Evolutionary conservation across 805 yeast genomes (phyloP).

Genomic region (Schwanniomyces polymorphus): DNA sequence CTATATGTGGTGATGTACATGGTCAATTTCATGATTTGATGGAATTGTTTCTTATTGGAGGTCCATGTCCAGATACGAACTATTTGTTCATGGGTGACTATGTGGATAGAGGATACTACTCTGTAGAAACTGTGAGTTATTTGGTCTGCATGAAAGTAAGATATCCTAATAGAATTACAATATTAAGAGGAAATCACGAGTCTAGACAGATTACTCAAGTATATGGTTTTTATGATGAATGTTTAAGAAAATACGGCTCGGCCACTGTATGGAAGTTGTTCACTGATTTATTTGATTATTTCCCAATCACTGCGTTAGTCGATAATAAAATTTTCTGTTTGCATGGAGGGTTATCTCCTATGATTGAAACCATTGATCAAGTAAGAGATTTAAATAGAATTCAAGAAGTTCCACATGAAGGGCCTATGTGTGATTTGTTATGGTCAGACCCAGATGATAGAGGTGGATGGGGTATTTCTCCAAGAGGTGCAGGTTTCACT

Average conservation of each 20-base stretch:
- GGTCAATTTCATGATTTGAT: slow-evolving; percentile 95
- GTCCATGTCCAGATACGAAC: slow-evolving; percentile 52
- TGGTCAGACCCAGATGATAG: slow-evolving; percentile 98
- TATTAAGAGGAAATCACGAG: slow-evolving; percentile 92
- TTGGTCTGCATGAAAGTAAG: slow-evolving; percentile 90
- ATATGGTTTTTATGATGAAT: slow-evolving; percentile 94
- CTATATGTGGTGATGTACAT: slow-evolving; percentile 96
- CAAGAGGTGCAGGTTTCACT: slow-evolving; percentile 98
- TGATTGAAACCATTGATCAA: slow-evolving; percentile 91
- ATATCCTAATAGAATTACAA: slow-evolving; percentile 88
- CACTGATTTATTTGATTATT: slow-evolving; percentile 88
- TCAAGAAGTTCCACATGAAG: slow-evolving; percentile 97
- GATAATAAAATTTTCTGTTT: slow-evolving; percentile 89
- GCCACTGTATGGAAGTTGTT: slow-evolving; percentile 93
- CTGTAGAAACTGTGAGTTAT: slow-evolving; percentile 88
- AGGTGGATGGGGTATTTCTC: slow-evolving; percentile 97
- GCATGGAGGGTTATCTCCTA: slow-evolving; percentile 94
- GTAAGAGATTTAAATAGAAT: slow-evolving; percentile 86
- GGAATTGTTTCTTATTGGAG: slow-evolving; percentile 89
- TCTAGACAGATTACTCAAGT: slow-evolving; percentile 96
- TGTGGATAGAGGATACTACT: slow-evolving; percentile 87
- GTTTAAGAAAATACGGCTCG: slow-evolving; percentile 87
- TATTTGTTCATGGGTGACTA: slow-evolving; percentile 61
- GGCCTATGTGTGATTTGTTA: slow-evolving; percentile 93
- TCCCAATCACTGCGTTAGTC: slow-evolving; percentile 91